phyloP scores from a whole-genome alignment of 2,329 filamentous ascomycete species.

The Claviceps sp. region DNA sequence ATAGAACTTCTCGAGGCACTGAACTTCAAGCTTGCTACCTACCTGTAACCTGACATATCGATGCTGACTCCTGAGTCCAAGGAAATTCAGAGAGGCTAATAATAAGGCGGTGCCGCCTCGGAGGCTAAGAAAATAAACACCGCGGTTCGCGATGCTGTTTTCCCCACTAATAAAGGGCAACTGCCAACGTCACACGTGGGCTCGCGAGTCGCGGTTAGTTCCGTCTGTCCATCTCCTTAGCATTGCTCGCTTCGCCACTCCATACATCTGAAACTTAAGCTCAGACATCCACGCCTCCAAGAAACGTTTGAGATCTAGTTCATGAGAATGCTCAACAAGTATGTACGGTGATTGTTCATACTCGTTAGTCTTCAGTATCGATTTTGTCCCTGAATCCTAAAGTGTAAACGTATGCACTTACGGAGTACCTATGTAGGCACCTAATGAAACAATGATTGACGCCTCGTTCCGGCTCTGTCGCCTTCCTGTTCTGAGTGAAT shows the following conservation, averaged over 20 bases:
- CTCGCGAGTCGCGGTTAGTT: too few species aligned
- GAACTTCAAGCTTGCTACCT: not conserved
- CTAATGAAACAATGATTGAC: not conserved
- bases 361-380: not conserved
- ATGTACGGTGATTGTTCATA: not conserved
- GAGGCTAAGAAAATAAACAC: not conserved
- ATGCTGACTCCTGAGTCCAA: too few species aligned
- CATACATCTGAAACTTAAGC: not conserved
- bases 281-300: not conserved
- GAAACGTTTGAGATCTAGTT: not conserved
- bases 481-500: not conserved
- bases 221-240: not conserved
- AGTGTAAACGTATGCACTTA: not conserved
- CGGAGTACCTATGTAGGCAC: not conserved
- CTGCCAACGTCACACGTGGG: too few species aligned
- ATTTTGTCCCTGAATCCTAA: not conserved
- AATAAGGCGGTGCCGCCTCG: not conserved
- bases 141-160: not conserved
- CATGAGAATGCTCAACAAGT: not conserved
- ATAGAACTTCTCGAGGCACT: not conserved
- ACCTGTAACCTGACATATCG: too few species aligned
- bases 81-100: not conserved
- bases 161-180: too few species aligned
- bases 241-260: not conserved
- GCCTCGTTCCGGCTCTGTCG: not conserved